Conservation (phyloP, 768 basidiomycete species). For the Tricholoma flavovirens region DNA sequence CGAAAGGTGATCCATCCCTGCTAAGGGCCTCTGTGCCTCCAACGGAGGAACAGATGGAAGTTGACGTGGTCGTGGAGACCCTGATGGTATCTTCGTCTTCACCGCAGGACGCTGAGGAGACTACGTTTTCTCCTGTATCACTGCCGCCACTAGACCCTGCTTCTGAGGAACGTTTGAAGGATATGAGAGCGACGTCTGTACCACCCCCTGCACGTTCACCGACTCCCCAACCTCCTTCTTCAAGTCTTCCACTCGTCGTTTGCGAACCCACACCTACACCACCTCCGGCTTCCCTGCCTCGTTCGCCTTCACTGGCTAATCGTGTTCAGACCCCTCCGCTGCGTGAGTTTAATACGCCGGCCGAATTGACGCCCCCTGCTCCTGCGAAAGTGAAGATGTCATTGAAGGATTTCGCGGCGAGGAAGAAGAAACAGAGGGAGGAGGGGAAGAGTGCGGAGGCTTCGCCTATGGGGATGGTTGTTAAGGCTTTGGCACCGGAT, state of each 20-base stretch:
- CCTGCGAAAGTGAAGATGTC: conserved; percentile 51
- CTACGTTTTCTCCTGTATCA: too few species aligned
- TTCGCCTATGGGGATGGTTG: conserved; percentile 2
- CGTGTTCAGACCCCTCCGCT: conserved; percentile 2
- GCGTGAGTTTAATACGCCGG: conserved; percentile 6
- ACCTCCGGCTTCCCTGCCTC: conserved; percentile 7
- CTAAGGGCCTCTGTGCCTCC: too few species aligned
- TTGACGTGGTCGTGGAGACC: too few species aligned
- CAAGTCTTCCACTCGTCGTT: too few species aligned
- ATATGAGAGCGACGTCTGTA: too few species aligned
- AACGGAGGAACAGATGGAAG: too few species aligned
- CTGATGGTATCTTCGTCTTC: too few species aligned
- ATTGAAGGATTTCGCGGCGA: conserved; percentile 49
- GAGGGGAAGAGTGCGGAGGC: conserved; percentile 15
- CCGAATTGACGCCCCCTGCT: conserved; percentile 16
- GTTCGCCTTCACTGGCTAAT: too few species aligned
- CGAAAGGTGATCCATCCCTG: too few species aligned
- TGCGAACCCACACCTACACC: background rate
- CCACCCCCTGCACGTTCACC: background rate
- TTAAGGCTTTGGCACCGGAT: background rate
- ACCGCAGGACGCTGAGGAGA: too few species aligned
- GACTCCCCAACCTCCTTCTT: background rate
- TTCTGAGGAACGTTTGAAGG: too few species aligned
- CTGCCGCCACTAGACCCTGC: too few species aligned
- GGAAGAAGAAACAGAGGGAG: conserved; percentile 50